Evolutionary conservation across 129 eudicot species (phyloP), one percentile per base, ranked within the genome.

Genomic region (Chrysanthemum seticuspe): DNA sequence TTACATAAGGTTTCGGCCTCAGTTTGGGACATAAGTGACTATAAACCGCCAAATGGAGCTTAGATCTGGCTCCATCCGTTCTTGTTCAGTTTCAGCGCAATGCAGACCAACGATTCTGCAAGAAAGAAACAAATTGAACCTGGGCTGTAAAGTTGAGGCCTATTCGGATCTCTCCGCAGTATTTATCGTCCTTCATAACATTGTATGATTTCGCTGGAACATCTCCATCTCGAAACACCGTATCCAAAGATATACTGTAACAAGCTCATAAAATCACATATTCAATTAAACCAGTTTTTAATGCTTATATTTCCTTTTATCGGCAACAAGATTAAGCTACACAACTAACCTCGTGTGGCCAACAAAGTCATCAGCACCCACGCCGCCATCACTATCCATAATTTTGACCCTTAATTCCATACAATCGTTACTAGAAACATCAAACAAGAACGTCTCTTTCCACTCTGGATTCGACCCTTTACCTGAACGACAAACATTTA

Each of bases 381-480:
- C 15, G 62, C 76, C 72, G 16, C 49, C 50, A 62, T 91, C 97
- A 44, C 83, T 82, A 63, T 91, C 97, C 89, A 83, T 77, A 13
- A 91, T 70, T 69, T 78, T 91, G 79, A 91, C 59, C 23, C 58
- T 84, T 47, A 91, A 52, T 51, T 85, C 86, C 1, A 62, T 5
- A 0, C 79, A 31, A 58, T 74, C 88, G 8, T 74, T 79, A 50
- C 73, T 74, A 0, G 88, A 72, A 59, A 88, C 65, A 13, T 80
- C 70, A 68, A 91, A 91, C 71, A 88, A 48, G 70, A 91, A 91
- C 10, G 91, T 86, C 79, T 88, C 95, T 18, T 91, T 82, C 97
- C 97, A 91, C 66, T 86, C 82, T 0, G 97, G 97, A 51, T n/a
- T 63, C 23, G 88, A 67, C 14, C 95, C 97, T 68, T 78, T 72